Evolutionary conservation across 2,329 filamentous ascomycete species (phyloP), one percentile per base, ranked within the genome.

Genomic region (Talaromyces sp.): DNA sequence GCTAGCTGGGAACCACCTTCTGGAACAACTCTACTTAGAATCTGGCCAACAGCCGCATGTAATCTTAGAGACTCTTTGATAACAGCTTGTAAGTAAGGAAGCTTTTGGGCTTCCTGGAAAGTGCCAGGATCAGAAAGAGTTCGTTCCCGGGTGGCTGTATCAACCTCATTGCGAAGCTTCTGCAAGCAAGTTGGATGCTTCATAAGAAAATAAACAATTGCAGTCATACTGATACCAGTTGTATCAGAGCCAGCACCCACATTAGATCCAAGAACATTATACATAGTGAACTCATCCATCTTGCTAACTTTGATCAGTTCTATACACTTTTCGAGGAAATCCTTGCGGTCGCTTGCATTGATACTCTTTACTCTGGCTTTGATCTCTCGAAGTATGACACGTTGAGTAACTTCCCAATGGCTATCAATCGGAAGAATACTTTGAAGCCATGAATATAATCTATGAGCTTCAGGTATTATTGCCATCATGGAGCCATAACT

Each of bases 31-130:
- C 74, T 74, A 41, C 69, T 70, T 67, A 79, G 72, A 13, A 77
- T 70, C 0, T 77, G 78, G 1, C 76, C 75, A 0, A 81, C 76
- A 0, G 82, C 82, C 1, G 72, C 70, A 63, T 71, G 70, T 16
- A 72, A 35, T 2, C 73, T 66, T 6, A 71, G 59, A 2, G 67
- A 63, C 65, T 74, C 73, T 57, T 72, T 72, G 16, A 74, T 68
- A 31, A 62, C 65, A 19, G 73, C 73, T 16, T 71, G 66, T 2
- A 75, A 62, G 58, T 72, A 75, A 2, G 69, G 68, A 31, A 75
- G 66, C 10, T 66, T 66, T 2, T 65, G 59, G 9, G 67, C 65
- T 56, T 72, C 69, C 9, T 64, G 39, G 16, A 65, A 70, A 1
- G 60, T 68, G 31, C 68, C 59, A 1, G 65, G 65, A 13, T 39